Evolutionary conservation across 148 eudicot genomes (phyloP).

Genomic region (Oxyria digyna): DNA sequence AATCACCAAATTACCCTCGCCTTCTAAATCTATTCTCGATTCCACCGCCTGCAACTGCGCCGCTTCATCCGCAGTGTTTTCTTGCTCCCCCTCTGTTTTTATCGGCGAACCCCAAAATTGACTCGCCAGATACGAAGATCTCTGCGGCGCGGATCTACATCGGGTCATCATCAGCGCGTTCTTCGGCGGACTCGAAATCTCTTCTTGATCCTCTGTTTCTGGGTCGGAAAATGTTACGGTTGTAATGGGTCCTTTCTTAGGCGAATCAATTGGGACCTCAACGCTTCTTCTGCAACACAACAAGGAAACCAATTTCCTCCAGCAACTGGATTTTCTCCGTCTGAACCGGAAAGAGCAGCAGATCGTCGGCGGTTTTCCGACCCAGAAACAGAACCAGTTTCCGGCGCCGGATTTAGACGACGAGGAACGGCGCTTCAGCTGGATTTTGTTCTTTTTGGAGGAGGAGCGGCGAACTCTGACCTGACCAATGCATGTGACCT

Average conservation of each 20-base stretch:
- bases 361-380: slow-evolving; percentile 8
- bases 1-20: slow-evolving; percentile 8
- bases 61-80: neutral
- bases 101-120: slow-evolving; percentile 36
- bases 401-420: neutral
- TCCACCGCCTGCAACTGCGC: slow-evolving; percentile 7
- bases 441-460: slow-evolving; percentile 5
- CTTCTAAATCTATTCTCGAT: slow-evolving; percentile 10
- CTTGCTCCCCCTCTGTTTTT: slow-evolving; percentile 11
- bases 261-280: slow-evolving; percentile 16
- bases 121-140: slow-evolving; percentile 46
- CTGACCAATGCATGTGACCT: slow-evolving; percentile 92
- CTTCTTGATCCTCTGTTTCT: neutral
- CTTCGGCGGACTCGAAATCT: slow-evolving; percentile 23
- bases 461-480: slow-evolving; percentile 46
- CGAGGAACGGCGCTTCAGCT: neutral
- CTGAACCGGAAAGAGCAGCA: slow-evolving; percentile 7
- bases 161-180: slow-evolving; percentile 59
- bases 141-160: slow-evolving; percentile 75
- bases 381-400: slow-evolving; percentile 17
- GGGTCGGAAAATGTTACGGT: neutral
- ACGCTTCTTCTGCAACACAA: slow-evolving; percentile 31
- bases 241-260: slow-evolving; percentile 10
- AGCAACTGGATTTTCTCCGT: neutral
- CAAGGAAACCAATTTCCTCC: slow-evolving; percentile 30